Base-by-base conservation (phyloP, 2,329 filamentous ascomycete species). In the Sporothrix pseudoabietina region DNA sequence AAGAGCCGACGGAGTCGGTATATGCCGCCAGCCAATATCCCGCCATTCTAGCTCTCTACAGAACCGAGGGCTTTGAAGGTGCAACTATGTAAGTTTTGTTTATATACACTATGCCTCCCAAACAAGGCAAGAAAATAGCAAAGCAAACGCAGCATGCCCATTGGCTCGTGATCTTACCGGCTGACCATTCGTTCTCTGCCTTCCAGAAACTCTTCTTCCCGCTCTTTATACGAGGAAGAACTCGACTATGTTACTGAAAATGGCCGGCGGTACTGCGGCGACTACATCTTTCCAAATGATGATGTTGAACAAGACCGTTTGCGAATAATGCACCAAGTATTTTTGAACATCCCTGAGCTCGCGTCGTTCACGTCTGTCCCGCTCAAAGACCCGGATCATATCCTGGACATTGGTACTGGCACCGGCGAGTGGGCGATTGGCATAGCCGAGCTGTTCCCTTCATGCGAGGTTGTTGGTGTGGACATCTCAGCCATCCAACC, bases 281-380 rank as follows among this genome's bases (percentile, higher is more conserved):
- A 86, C 12, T 90, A 90, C 77, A 85, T 85, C 72, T 88, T 89
- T 69, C 88, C 88, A 35, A 90, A 89, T 72, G 88, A 90, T 74
- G 87, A 89, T 68, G 80, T 84, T 5, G 88, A 90, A 79, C 80
- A 81, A 72, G 80, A 80, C 32, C 79, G 80, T 2, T 76, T 80
- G 75, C 80, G 79, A 41, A 77, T 80, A 66, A 72, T 79, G 52
- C 79, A 81, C 75, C 78, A 81, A 69, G 79, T 80, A 32, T 80
- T 78, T 61, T 77, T 80, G 41, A 78, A 80, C 35, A 8, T 35
- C 35, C 35, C 35, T 35, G 35, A 8, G 35, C 35, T 35, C 35
- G 35, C 35, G 35, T 35, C 80, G 72, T 76, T 82, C 19, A 82
- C 80, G 14, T 79, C 80, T 5, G 77, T 81, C 7, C 77, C 78